phyloP scores from a whole-genome alignment of 2,329 filamentous ascomycete species.

The Monosporascus sp. region DNA sequence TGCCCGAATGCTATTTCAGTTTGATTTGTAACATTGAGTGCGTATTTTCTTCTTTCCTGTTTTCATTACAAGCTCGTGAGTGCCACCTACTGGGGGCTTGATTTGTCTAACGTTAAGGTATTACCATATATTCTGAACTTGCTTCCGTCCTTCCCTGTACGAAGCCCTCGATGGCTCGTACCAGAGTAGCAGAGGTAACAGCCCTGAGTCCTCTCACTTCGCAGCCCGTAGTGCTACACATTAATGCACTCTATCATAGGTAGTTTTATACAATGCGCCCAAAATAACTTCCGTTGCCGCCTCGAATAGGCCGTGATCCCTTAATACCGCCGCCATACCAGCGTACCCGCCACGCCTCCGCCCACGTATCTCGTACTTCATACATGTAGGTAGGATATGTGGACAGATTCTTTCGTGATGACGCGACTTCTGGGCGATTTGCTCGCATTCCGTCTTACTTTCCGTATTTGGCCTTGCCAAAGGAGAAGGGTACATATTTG shows the following conservation, averaged over 20 bases:
- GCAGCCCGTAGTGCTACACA: background rate
- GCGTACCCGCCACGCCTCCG: background rate
- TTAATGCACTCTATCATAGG: background rate
- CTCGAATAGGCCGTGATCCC: background rate
- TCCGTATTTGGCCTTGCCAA: constrained; percentile 79
- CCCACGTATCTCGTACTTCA: background rate
- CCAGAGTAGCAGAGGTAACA: no score
- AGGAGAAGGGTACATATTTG: constrained; percentile 89
- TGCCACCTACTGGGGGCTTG: no score
- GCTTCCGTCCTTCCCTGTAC: no score
- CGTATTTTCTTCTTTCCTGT: no score
- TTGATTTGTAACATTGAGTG: no score
- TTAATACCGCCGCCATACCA: background rate
- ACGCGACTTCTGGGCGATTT: background rate
- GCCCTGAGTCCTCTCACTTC: background rate
- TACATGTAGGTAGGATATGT: background rate
- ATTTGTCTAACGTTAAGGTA: no score
- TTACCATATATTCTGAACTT: no score
- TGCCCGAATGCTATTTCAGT: no score
- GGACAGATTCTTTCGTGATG: background rate
- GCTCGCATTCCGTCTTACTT: constrained; percentile 49
- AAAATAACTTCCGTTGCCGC: background rate
- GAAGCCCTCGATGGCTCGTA: no score
- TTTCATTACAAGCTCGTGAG: no score
- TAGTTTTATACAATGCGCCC: background rate